phyloP scores from a whole-genome alignment of 2,329 filamentous ascomycete genomes.

The Apiospora pterosperma region DNA sequence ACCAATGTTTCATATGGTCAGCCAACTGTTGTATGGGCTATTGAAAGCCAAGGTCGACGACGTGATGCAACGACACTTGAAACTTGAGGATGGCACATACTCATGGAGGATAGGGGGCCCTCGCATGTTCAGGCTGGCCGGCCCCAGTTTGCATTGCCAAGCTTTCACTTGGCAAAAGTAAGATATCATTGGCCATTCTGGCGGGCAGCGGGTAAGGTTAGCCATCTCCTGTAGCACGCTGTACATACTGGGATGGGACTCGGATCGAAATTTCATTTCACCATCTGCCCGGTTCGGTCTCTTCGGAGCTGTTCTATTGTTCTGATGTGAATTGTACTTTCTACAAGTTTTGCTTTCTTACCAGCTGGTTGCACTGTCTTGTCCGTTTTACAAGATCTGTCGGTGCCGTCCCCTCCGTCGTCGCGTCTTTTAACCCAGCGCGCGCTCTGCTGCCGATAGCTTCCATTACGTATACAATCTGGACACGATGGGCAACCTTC shows the following conservation, averaged over 20 bases:
- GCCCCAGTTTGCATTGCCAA: neutral
- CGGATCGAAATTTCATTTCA: neutral
- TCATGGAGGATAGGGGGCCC: neutral
- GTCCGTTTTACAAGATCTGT: neutral
- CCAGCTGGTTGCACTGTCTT: neutral
- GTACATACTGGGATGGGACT: neutral
- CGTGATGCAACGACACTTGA: neutral
- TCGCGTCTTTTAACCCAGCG: neutral
- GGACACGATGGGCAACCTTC: slow-evolving; percentile 18
- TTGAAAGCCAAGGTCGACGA: neutral
- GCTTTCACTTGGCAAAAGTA: neutral
- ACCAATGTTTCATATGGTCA: no score
- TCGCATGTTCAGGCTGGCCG: neutral
- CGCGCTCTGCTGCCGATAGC: neutral
- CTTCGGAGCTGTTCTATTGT: neutral
- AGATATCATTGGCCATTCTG: neutral
- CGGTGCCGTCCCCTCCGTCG: neutral
- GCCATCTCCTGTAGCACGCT: neutral
- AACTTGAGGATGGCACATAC: neutral
- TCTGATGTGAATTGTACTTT: neutral
- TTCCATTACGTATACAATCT: neutral
- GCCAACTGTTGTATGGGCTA: neutral
- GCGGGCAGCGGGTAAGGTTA: neutral
- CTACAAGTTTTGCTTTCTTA: neutral
- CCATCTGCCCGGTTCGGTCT: neutral